Conservation (phyloP, 331 rosid genomes). For the Quercus lobata region DNA sequence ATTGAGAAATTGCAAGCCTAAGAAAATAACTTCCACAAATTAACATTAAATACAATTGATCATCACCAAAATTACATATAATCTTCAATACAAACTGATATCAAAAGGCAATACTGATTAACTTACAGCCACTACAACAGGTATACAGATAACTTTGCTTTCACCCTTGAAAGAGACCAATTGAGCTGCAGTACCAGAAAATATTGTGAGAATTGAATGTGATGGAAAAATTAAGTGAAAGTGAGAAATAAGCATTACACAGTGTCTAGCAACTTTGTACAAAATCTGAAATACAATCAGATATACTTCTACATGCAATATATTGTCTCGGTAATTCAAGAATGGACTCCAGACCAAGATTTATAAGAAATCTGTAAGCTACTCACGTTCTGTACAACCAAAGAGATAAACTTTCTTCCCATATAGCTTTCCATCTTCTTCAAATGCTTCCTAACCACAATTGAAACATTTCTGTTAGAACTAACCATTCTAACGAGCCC, state of each 20-base stretch:
- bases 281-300: neutral
- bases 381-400: conserved; percentile 89
- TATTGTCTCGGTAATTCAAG: neutral
- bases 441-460: conserved; percentile 63
- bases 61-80: neutral
- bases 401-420: conserved; percentile 79
- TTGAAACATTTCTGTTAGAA: neutral
- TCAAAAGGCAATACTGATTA: conserved; percentile 6
- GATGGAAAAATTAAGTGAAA: neutral
- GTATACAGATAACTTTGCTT: conserved; percentile 63
- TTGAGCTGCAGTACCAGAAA: conserved; percentile 65
- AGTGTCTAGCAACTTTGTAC: neutral
- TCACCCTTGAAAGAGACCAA: conserved; percentile 62
- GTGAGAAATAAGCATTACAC: neutral
- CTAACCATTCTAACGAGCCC: neutral
- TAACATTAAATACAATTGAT: neutral
- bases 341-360: neutral
- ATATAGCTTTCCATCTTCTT: conserved; percentile 63
- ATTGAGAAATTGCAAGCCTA: neutral
- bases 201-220: neutral
- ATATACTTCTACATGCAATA: neutral
- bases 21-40: neutral
- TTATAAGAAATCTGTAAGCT: conserved; percentile 9
- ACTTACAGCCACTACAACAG: conserved; percentile 93
- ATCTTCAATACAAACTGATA: neutral